Conservation (phyloP, 192 early-diverging fungal genomes). For the Rhizoclosmatium sp. region DNA sequence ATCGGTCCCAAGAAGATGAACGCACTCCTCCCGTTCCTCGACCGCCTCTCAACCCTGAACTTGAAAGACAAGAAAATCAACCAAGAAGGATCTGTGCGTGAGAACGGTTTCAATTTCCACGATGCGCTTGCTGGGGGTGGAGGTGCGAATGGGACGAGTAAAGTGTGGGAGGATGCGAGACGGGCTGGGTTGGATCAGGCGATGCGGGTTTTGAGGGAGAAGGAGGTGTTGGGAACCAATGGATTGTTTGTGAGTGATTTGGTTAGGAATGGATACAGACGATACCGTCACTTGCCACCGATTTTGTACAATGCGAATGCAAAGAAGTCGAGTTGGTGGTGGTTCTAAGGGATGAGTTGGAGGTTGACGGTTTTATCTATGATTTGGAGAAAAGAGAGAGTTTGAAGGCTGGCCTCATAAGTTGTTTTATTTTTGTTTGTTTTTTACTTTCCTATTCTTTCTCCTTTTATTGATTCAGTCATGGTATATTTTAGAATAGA, state of each 20-base stretch:
- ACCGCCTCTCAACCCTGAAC: constrained; percentile 2
- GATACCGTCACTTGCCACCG: neutral
- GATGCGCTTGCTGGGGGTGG: neutral
- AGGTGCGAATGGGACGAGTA: too few species aligned
- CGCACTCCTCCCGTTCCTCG: neutral
- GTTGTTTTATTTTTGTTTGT: too few species aligned
- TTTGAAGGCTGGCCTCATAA: too few species aligned
- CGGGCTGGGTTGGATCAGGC: constrained; percentile 9
- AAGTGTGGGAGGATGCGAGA: constrained; percentile 15
- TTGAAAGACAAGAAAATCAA: neutral
- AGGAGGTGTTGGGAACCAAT: neutral
- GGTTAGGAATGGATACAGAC: constrained; percentile 6
- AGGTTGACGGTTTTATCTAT: neutral
- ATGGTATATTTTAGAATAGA: neutral
- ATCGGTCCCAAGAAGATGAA: neutral
- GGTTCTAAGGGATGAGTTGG: neutral
- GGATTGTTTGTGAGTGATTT: constrained; percentile 28
- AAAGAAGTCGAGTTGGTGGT: neutral
- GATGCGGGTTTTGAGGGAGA: constrained; percentile 10
- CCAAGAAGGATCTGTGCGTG: neutral
- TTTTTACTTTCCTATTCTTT: neutral
- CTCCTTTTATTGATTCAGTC: neutral
- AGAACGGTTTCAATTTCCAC: neutral
- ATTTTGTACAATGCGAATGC: constrained; percentile 3
- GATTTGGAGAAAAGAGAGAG: neutral